Evolutionary conservation across 2,329 filamentous ascomycete genomes (phyloP).

Genomic region (Fusarium coicis): DNA sequence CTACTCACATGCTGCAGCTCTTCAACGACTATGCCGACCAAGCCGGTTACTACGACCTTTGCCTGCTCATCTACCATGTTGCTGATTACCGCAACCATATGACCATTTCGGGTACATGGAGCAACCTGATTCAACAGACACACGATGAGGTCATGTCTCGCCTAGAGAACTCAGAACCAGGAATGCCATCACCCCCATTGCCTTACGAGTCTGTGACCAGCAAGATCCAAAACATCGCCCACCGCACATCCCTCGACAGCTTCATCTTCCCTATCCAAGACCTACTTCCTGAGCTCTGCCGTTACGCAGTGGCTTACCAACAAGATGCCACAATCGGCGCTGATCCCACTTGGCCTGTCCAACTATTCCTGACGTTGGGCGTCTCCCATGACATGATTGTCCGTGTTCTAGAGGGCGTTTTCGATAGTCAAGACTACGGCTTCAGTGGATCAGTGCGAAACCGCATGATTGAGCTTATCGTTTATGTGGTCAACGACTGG

Average conservation of each 20-base stretch:
- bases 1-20: constrained; percentile 64
- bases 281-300: constrained; percentile 71
- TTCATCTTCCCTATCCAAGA: constrained; percentile 72
- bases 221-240: constrained; percentile 71
- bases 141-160: constrained; percentile 66
- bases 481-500: constrained; percentile 61
- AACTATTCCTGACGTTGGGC: constrained; percentile 65
- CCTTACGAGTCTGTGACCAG: constrained; percentile 78
- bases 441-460: constrained; percentile 63
- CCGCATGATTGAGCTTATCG: constrained; percentile 66
- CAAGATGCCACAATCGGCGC: constrained; percentile 69
- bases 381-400: constrained; percentile 67
- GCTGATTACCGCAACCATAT: constrained; percentile 91
- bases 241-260: constrained; percentile 72
- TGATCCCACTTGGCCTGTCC: constrained; percentile 66
- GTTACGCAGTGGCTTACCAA: constrained; percentile 68
- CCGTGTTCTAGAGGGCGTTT: constrained; percentile 65
- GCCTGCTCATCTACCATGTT: constrained; percentile 89
- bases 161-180: constrained; percentile 54
- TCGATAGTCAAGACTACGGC: constrained; percentile 68
- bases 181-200: constrained; percentile 55
- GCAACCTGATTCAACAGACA: constrained; percentile 78
- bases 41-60: constrained; percentile 93
- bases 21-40: constrained; percentile 93
- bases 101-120: constrained; percentile 87